Base-by-base conservation (phyloP, 2,329 filamentous ascomycete genomes). In the Allantophomopsis lycopodina region DNA sequence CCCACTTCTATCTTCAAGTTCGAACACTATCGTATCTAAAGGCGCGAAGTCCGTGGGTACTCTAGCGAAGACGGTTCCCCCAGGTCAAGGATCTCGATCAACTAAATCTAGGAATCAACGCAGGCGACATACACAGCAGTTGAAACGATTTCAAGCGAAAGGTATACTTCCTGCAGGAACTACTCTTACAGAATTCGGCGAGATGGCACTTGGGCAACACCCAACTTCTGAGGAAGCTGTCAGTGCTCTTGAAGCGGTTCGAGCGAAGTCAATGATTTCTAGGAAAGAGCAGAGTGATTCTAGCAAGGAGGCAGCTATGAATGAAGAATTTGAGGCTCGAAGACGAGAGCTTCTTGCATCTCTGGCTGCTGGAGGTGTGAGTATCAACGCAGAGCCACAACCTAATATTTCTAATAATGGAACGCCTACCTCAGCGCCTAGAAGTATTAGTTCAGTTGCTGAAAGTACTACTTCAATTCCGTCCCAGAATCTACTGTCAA, bases 81-180 rank as follows among this genome's bases (percentile, higher is more conserved):
- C 72, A 34, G 64, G 65, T 4, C 39, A 63, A 43, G 76, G 77
- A 13, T 63, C 61, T 23, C 46, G 51, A 16, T 48, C 53, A 14
- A 82, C 77, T 0, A 65, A 66, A 38, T 58, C 58, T 17, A 68
- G 74, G 44, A 82, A 82, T 46, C 50, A 58, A 21, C 64, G 77
- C 32, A 64, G 65, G 32, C 67, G 66, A 41, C 56, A 68, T 39
- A 56, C 61, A 32, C 66, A 66, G 41, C 60, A 60, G 41, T 57
- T 80, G 10, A 56, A 59, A 4, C 61, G 63, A 41, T 59, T 79
- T 7, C 74, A 78, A 48, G 54, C 62, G 14, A 55, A 64, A n/a
- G 73, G 71, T 1, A 51, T 67, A 11, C 55, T 81, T 7, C 64
- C 64, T 15, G 46, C 57, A 18, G 54, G 65, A 41, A 73, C 74